Percentiles rank a stretch among this genome's conserved stretches.
phyloP scores from a whole-genome alignment of 176 grass and related monocot genomes.

The Thalia dealbata region DNA sequence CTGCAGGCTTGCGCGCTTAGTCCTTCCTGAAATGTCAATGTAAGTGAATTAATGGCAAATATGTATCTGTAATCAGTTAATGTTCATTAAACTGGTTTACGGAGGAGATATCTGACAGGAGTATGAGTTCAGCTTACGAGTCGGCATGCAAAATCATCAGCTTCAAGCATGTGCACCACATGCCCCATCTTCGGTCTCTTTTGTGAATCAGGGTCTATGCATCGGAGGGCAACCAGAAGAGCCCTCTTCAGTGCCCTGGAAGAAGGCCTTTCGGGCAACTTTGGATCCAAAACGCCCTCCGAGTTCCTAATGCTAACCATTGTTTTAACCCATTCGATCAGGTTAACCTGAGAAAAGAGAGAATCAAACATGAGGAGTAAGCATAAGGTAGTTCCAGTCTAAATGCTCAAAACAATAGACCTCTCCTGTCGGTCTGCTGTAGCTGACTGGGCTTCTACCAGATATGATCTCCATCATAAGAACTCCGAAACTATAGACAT shows the following conservation, averaged over 20 bases:
- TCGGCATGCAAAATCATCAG: conserved; percentile 86
- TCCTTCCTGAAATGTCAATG: conserved; percentile 39
- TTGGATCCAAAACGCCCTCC: conserved; percentile 68
- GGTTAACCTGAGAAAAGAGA: conserved; percentile 58
- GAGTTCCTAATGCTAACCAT: conserved; percentile 71
- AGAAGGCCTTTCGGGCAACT: conserved; percentile 58
- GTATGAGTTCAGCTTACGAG: conserved; percentile 40
- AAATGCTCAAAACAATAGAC: background rate
- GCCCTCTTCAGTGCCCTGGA: conserved; percentile 74
- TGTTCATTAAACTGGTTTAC: background rate
- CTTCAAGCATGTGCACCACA: conserved; percentile 92
- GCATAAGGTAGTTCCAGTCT: too few relatives aligned
- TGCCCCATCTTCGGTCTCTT: conserved; percentile 97
- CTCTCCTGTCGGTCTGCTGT: conserved; percentile 11
- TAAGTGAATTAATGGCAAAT: too few relatives aligned
- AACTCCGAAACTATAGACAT: conserved; percentile 95
- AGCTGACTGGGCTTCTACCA: conserved; percentile 8
- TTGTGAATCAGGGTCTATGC: conserved; percentile 78
- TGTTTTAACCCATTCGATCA: conserved; percentile 88
- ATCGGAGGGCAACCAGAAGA: conserved; percentile 78
- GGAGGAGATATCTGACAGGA: background rate
- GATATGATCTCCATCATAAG: conserved; percentile 91
- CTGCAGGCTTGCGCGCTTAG: conserved; percentile 25
- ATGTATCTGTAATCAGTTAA: conserved; percentile 7
- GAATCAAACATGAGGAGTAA: background rate